phyloP scores from a whole-genome alignment of 2,329 filamentous ascomycete species.

The Cytospora schulzeri region DNA sequence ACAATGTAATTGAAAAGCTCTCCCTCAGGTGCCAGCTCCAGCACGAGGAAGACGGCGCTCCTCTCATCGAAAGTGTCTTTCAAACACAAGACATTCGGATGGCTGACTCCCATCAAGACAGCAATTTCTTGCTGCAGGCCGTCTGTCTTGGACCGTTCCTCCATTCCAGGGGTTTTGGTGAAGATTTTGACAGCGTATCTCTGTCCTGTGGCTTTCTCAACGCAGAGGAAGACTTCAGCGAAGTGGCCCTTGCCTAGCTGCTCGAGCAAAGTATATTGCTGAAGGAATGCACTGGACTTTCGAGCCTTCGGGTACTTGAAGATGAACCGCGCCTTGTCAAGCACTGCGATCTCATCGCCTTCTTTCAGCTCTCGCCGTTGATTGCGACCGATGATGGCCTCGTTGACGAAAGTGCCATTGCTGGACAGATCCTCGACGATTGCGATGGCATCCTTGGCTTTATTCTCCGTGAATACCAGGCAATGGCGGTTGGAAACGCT shows the following conservation, averaged over 20 bases:
- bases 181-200: slow-evolving; percentile 95
- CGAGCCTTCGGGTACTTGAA: slow-evolving; percentile 85
- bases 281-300: slow-evolving; percentile 75
- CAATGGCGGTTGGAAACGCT: slow-evolving; percentile 88
- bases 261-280: slow-evolving; percentile 82
- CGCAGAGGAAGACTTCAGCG: slow-evolving; percentile 87
- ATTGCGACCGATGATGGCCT: slow-evolving; percentile 87
- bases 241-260: slow-evolving; percentile 95
- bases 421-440: slow-evolving; percentile 91
- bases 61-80: slow-evolving; percentile 94
- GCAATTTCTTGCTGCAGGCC: slow-evolving; percentile 94
- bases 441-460: slow-evolving; percentile 56
- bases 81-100: slow-evolving; percentile 87
- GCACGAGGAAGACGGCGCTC: slow-evolving; percentile 85
- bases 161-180: slow-evolving; percentile 78
- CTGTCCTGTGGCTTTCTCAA: slow-evolving; percentile 80
- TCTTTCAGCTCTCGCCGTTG: slow-evolving; percentile 86
- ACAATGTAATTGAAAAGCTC: slow-evolving; percentile 97
- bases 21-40: slow-evolving; percentile 89
- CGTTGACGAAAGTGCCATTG: slow-evolving; percentile 96
- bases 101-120: slow-evolving; percentile 94
- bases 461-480: slow-evolving; percentile 42
- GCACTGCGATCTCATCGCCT: slow-evolving; percentile 85
- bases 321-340: slow-evolving; percentile 83
- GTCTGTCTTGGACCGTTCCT: slow-evolving; percentile 81